Evolutionary conservation across 345 rosid species (phyloP), one percentile per base, ranked within the genome.

Genomic region (Atalantia buxifolia): DNA sequence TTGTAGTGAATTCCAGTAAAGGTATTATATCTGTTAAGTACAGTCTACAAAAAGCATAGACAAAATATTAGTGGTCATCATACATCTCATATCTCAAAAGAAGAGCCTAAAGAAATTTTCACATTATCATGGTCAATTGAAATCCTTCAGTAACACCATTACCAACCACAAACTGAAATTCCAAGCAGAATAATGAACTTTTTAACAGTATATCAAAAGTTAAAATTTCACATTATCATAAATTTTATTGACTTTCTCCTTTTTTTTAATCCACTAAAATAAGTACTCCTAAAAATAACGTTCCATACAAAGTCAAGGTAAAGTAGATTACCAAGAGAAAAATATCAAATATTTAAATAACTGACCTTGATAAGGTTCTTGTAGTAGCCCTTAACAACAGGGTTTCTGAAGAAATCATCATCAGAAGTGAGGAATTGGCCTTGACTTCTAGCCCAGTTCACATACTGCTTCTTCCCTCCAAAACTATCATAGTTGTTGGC

Each of bases 401-500:
- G 79, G 78, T 90, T 93, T 28, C 94, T 87, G 81, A 92, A 96
- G 90, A 96, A 94, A 83, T 96, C 98, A 71, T 96, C 97, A 69
- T 88, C 94, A 66, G 93, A 91, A 16, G 94, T 84, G 16, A 89
- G 68, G 69, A 86, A 83, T 87, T 90, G 97, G 31, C 95, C 98
- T 78, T 68, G 79, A 80, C 80, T 89, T 81, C 86, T 87, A 67
- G 95, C 97, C 97, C 97, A 90, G 68, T 86, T 85, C 66, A 90
- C 98, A 77, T 92, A 96, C 87, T 89, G 92, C 80, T 92, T 88
- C 87, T 89, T 94, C 76, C 98, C 99, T 64, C 99, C 97, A 75
- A 85, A 90, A 84, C 89, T 86, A 14, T 82, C 92, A 28, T 93
- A 90, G 84, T 90, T 93, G 78, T 94, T 94, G 69, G 87, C 97